These are phyloP conservation scores for Daldinia sp. DNA, from an alignment of 2,329 filamentous ascomycete genomes.

Conservation along the genomic window DNA sequence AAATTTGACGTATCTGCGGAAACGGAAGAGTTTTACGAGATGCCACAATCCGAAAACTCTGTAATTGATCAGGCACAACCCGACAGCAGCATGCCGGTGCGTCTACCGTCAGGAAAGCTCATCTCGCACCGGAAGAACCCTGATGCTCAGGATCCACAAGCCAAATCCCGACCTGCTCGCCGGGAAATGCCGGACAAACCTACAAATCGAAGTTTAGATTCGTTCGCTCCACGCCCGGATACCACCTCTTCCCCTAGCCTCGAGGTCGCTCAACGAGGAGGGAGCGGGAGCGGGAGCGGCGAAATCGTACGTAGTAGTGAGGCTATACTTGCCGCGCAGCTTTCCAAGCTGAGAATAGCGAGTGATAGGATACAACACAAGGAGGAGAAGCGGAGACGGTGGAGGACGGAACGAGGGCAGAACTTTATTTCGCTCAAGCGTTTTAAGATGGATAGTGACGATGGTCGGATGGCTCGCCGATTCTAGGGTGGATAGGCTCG, in stretches of 20 bases:
- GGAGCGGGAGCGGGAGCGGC: not conserved
- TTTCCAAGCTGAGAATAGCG: not conserved
- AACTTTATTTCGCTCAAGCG: not conserved
- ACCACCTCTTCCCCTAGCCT: not conserved
- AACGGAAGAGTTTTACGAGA: constrained; percentile 44
- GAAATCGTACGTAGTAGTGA: not conserved
- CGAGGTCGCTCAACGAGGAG: not conserved
- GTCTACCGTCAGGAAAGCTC: not conserved
- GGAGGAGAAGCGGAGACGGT: not conserved
- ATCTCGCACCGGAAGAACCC: not conserved
- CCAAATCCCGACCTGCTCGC: not conserved
- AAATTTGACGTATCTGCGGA: constrained; percentile 40
- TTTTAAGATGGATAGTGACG: not conserved
- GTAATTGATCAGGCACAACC: not conserved
- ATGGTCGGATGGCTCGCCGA: not conserved
- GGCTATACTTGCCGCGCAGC: not conserved
- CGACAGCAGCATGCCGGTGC: not conserved
- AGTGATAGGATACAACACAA: not conserved
- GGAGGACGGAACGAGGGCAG: not conserved
- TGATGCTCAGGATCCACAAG: not conserved
- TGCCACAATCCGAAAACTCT: constrained; percentile 30
- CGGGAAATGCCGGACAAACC: not conserved
- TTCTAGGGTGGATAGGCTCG: too few species aligned
- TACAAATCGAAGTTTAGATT: not conserved
- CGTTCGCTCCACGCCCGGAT: not conserved